These are phyloP conservation scores for Flaveria trinervia DNA, from an alignment of 129 eudicot genomes.

Conservation along the genomic window DNA sequence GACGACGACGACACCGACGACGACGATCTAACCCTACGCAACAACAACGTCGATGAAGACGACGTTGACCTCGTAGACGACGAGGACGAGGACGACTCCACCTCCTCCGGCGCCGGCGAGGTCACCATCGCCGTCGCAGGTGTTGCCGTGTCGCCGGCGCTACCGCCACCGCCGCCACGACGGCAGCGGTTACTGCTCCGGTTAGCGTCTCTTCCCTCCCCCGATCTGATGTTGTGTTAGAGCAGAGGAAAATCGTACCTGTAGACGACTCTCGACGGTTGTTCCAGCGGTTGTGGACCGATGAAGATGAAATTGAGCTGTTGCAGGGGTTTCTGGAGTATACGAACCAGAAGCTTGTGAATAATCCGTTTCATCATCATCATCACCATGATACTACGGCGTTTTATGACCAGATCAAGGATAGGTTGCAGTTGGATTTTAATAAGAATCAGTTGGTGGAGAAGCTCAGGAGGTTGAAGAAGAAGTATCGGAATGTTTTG, in stretches of 20 bases:
- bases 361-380: constrained; percentile 48
- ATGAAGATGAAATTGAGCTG: constrained; percentile 93
- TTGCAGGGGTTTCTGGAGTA: constrained; percentile 79
- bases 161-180: constrained; percentile 25
- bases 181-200: constrained; percentile 11
- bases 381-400: constrained; percentile 91
- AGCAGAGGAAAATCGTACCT: constrained; percentile 42
- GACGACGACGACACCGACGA: constrained; percentile 42
- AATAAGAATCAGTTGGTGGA: constrained; percentile 90
- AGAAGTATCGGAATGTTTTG: constrained; percentile 82
- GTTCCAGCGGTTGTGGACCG: constrained; percentile 88
- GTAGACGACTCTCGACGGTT: constrained; percentile 69
- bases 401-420: constrained; percentile 88
- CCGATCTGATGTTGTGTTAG: constrained; percentile 28
- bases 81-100: constrained; percentile 44
- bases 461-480: constrained; percentile 84
- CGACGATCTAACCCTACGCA: constrained; percentile 21
- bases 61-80: constrained; percentile 32
- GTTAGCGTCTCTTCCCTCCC: constrained; percentile 9
- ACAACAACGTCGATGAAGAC: constrained; percentile 37
- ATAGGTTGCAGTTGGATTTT: constrained; percentile 75
- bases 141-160: constrained; percentile 8
- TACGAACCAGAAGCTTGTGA: constrained; percentile 41
- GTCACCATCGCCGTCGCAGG: constrained; percentile 38
- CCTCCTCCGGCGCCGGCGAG: constrained; percentile 45